Evolutionary conservation across 805 yeast genomes (phyloP).

Genomic region (Kodamaea leandrae): DNA sequence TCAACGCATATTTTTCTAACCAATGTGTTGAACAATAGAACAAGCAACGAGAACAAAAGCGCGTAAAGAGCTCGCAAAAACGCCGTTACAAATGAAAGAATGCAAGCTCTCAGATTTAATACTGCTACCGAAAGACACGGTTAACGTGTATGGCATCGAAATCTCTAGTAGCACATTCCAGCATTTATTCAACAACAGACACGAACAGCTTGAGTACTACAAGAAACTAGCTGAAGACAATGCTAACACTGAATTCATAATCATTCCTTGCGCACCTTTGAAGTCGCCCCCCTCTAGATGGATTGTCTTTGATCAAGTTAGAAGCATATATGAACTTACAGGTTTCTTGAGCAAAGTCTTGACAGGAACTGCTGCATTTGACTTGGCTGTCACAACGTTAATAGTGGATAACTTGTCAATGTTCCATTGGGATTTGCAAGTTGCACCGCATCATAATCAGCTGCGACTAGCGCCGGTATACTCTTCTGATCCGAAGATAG

Average conservation of each 20-base stretch:
- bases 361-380: slow-evolving; percentile 1
- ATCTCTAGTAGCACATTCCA: slow-evolving; percentile 1
- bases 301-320: slow-evolving; percentile 1
- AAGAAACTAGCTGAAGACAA: neutral
- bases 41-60: too few species aligned
- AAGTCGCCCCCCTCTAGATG: neutral
- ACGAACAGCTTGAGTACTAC: slow-evolving; percentile 3
- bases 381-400: slow-evolving; percentile 18
- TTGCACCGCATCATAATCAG: slow-evolving; percentile 5
- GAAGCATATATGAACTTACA: slow-evolving; percentile 4
- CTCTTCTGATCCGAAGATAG: neutral
- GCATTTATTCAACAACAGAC: slow-evolving; percentile 4
- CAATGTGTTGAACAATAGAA: neutral
- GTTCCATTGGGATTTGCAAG: slow-evolving; percentile 32
- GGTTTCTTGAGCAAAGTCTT: slow-evolving; percentile 1
- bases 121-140: neutral
- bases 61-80: too few species aligned
- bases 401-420: slow-evolving; percentile 33
- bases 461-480: too few species aligned
- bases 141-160: neutral
- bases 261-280: slow-evolving; percentile 6
- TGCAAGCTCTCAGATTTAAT: slow-evolving; percentile 2
- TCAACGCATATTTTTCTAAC: too few species aligned
- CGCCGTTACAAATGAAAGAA: slow-evolving; percentile 3
- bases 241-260: neutral